These are phyloP conservation scores for Volvariella volvacea DNA, from an alignment of 1,284 basidiomycete species.

Conservation along the genomic window DNA sequence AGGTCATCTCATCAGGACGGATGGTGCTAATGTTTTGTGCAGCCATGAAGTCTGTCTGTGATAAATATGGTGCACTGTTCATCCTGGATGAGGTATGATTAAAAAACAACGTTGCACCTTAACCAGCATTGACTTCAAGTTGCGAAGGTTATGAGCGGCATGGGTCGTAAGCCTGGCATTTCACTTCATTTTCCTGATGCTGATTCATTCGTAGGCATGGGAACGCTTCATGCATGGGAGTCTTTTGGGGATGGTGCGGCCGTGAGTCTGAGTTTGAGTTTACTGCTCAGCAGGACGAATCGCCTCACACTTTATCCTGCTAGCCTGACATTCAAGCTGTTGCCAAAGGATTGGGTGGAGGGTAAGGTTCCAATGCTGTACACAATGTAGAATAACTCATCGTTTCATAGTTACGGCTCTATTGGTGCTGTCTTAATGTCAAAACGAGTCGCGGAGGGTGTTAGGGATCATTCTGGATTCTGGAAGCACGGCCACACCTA, in stretches of 20 bases:
- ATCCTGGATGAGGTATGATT: constrained; percentile 67
- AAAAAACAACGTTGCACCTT: background rate
- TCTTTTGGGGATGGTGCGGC: constrained; percentile 67
- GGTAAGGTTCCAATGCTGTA: constrained; percentile 36
- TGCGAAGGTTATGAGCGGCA: constrained; percentile 57
- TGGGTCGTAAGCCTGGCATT: constrained; percentile 59
- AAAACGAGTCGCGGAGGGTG: constrained; percentile 62
- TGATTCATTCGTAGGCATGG: constrained; percentile 51
- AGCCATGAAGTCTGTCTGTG: constrained; percentile 82
- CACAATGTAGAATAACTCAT: background rate
- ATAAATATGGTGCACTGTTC: constrained; percentile 81
- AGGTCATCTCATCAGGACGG: no score
- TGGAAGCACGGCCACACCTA: constrained; percentile 87
- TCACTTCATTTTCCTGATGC: background rate
- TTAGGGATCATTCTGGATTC: constrained; percentile 58
- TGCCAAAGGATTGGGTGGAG: constrained; percentile 84
- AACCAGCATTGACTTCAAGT: background rate
- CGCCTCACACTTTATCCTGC: constrained; percentile 1
- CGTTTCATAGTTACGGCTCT: constrained; percentile 57
- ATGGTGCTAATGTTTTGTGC: background rate
- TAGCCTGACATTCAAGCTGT: constrained; percentile 78
- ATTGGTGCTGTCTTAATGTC: constrained; percentile 77
- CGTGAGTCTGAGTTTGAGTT: no score
- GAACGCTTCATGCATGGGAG: constrained; percentile 82
- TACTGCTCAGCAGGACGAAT: no score